Base-by-base conservation (phyloP, 805 yeast genomes). In the Lachancea nothofagi region DNA sequence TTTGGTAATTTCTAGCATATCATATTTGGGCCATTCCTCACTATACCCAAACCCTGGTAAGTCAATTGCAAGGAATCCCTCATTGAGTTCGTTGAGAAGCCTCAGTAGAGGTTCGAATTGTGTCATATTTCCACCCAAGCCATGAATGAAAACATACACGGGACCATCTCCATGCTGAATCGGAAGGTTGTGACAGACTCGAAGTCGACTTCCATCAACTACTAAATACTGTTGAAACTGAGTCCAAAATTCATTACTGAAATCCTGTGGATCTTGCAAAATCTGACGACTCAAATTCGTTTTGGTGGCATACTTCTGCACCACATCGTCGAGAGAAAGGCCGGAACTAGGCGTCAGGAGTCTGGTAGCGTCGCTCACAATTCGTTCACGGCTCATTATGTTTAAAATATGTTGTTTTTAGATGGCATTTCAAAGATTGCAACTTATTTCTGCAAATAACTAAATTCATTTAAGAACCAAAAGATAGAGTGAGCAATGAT, bases 71-170 rank as follows among this genome's bases (percentile, higher is more conserved):
- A 83, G 54, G 14, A 87, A 72, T 41, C 77, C 80, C 44, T 77
- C 73, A 45, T 78, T 73, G 47, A 75, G 78, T 24, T 81, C 65
- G 48, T 84, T 74, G 37, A 76, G 66, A 20, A 77, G 79, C 6
- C 55, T 40, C 56, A 85, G 62, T 27, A 85, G 63, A 1, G 81
- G 78, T 52, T 84, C 93, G 57, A 89, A 89, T 57, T 88, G 96
- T 17, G 86, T 76, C 55, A 84, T 66, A 50, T 80, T 90, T 2
- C 97, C 97, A 1, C 97, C 97, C 15, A 90, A 61, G 0, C 97
- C 97, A 64, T 88, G 97, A 14, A 89, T 55, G 41, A 87, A 75
- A 7, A 43, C 61, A 5, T 83, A 59, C 2, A 79, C 64, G 0
- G 94, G 23, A 1, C 34, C 37, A 21, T 29, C 17, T 5, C 24